Base-by-base conservation (phyloP, 441 rosid genomes). In the Erodium trifolium region DNA sequence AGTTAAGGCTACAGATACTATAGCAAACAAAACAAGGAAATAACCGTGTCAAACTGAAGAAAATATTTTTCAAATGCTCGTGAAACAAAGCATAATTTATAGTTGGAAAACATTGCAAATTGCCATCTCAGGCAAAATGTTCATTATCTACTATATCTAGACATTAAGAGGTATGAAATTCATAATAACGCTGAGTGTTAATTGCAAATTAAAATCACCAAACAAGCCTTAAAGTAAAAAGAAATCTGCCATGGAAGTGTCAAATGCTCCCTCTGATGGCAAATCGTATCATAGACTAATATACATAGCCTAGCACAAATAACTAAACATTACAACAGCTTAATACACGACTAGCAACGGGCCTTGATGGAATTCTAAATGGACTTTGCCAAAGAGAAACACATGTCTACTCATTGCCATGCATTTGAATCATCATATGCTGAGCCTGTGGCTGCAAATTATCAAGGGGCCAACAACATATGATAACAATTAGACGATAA, bases 351-450 rank as follows among this genome's bases (percentile, higher is more conserved):
- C 55, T 18, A 68, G 71, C 55, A 72, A 65, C 7, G 9, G 63
- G 71, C 67, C 43, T 63, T 29, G 60, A 69, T 49, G 66, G 67
- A 55, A 60, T 27, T 63, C 45, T 47, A 16, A 60, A 31, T 67
- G 13, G 66, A 74, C 45, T 63, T 71, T 12, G 51, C 43, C 55
- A 75, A 69, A 55, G 72, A 41, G 5, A 19, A 31, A 31, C 34
- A 31, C 34, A 57, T 19, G 19, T 3, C 74, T 80, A 82, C 73
- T 90, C 88, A 8, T 78, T 70, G 72, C 84, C 83, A 68, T 83
- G 88, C 89, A 80, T 85, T 27, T 84, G 90, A 77, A 82, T 80
- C 90, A 86, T 86, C 87, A 86, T 71, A 81, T 86, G 87, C 77
- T 79, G 87, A n/a, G 71, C 78, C 84, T 83, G 82, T n/a, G 72